These are phyloP conservation scores for Laetiporus sulphureus DNA, from an alignment of 1,284 basidiomycete genomes.

Conservation along the genomic window DNA sequence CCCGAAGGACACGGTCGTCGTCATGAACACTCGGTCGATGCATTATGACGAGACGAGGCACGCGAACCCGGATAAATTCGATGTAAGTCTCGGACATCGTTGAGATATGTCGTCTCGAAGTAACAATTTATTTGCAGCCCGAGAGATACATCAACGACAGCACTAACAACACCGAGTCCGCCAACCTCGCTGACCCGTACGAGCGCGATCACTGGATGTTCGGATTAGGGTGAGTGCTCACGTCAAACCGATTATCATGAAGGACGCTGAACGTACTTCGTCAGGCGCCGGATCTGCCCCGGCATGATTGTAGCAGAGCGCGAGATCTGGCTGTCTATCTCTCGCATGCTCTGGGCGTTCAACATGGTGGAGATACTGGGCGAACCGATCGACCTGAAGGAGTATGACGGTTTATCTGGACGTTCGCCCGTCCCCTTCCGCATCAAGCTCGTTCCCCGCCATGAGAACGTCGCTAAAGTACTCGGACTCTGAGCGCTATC, in stretches of 20 bases:
- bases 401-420: conserved; percentile 11
- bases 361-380: conserved; percentile 5
- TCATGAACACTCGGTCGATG: conserved; percentile 9
- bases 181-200: conserved; percentile 14
- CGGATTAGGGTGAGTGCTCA: conserved; percentile 14
- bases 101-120: too few relatives aligned
- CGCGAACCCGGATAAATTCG: conserved; percentile 12
- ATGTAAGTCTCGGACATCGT: too few relatives aligned
- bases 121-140: conserved; percentile 5
- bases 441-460: conserved; percentile 6
- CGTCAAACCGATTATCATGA: not conserved
- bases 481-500: not conserved
- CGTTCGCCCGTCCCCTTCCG: conserved; percentile 10
- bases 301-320: conserved; percentile 34
- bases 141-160: conserved; percentile 16
- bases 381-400: conserved; percentile 10
- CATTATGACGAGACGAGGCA: conserved; percentile 14
- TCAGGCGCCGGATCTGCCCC: conserved; percentile 33
- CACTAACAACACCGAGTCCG: conserved; percentile 12
- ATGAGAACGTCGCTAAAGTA: conserved; percentile 3
- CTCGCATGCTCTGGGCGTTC: conserved; percentile 14
- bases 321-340: conserved; percentile 33
- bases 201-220: conserved; percentile 16
- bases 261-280: not conserved
- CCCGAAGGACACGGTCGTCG: conserved; percentile 16